Conservation (phyloP, 129 eudicot species). For the Helianthus annuus region HanXRQr2.0-SUNRISE NC_035434.2:9847849-9848348, state of each 20-base stretch:
- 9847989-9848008: too few relatives aligned
- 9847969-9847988: conserved; percentile 38
- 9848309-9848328: too few relatives aligned
- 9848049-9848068: neutral
- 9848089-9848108: conserved; percentile 1
- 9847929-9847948: conserved; percentile 69
- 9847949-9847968: conserved; percentile 89
- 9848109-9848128: neutral
- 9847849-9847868: neutral
- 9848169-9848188: neutral
- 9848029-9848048: neutral
- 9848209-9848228: neutral
- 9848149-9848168: neutral
- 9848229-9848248: neutral
- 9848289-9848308: too few relatives aligned
- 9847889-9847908: neutral
- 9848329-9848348: too few relatives aligned
- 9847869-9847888: too few relatives aligned
- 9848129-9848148: neutral
- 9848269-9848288: too few relatives aligned
- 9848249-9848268: too few relatives aligned
- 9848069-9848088: conserved; percentile 1
- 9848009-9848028: too few relatives aligned
- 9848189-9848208: neutral
- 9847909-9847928: conserved; percentile 76